A percentile compares a stretch with the other conserved stretches of the same genome.
Evolutionary conservation across 148 eudicot species (phyloP).

Genomic region (Suaeda aralocaspica): DNA sequence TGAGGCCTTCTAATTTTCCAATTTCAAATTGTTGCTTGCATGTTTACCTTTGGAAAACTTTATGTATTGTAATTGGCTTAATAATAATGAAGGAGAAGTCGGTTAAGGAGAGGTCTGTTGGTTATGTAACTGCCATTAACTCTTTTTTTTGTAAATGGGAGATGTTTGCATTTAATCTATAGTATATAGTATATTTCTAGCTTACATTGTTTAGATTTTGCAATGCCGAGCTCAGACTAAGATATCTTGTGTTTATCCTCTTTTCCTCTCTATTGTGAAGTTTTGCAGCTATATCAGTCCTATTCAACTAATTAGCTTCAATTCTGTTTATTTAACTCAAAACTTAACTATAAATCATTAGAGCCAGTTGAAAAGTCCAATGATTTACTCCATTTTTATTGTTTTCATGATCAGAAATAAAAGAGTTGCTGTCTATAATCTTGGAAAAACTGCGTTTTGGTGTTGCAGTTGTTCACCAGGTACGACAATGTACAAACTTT

Average conservation of each 20-base stretch:
- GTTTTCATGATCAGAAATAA: conserved; percentile 67
- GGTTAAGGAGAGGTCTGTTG: too few species aligned
- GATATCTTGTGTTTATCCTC: too few species aligned
- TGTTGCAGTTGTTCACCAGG: conserved; percentile 94
- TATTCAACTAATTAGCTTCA: background rate
- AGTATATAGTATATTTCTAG: too few species aligned
- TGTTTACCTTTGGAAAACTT: background rate
- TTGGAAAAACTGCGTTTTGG: conserved; percentile 73
- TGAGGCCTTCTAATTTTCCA: background rate
- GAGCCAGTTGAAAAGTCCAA: background rate
- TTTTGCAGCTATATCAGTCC: too few species aligned
- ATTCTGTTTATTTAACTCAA: background rate
- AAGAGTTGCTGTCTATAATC: conserved; percentile 70
- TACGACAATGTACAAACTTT: conserved; percentile 22
- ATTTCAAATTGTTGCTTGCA: background rate
- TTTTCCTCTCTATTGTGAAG: too few species aligned
- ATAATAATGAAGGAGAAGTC: too few species aligned
- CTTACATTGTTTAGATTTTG: too few species aligned
- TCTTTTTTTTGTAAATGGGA: too few species aligned
- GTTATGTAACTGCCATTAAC: too few species aligned
- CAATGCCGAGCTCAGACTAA: too few species aligned
- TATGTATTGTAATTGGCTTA: too few species aligned
- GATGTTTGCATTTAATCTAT: too few species aligned
- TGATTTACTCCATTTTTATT: conserved; percentile 13
- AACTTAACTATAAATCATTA: background rate